Percentiles rank a stretch among this genome's conserved stretches.
These are phyloP conservation scores for Aspergillus sp. DNA, from an alignment of 2,329 filamentous ascomycete species.

Conservation along the genomic window DNA sequence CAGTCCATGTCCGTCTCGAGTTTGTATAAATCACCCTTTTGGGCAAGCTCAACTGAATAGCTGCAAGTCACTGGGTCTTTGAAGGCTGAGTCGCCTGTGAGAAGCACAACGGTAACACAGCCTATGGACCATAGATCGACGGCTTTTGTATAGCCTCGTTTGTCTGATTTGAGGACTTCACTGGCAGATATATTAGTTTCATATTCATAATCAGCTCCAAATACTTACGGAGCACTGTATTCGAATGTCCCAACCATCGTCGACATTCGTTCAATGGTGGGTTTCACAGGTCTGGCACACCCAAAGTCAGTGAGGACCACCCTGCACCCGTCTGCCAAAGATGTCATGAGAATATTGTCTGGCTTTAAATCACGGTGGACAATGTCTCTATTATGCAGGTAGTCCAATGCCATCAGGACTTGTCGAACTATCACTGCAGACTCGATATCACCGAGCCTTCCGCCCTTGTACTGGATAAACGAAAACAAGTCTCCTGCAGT, in stretches of 20 bases:
- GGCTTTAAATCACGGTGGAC: conserved; percentile 61
- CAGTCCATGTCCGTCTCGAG: conserved; percentile 43
- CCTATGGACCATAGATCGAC: conserved; percentile 63
- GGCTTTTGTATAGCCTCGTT: conserved; percentile 51
- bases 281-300: conserved; percentile 40
- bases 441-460: conserved; percentile 45
- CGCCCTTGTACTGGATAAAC: conserved; percentile 49
- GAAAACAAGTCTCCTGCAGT: conserved; percentile 59
- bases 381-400: conserved; percentile 52
- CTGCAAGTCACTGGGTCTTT: conserved; percentile 25
- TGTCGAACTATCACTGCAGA: conserved; percentile 53
- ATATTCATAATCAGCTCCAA: neutral
- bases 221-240: conserved; percentile 55
- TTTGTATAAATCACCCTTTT: conserved; percentile 37
- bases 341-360: conserved; percentile 59
- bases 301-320: conserved; percentile 60
- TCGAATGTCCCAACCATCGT: conserved; percentile 52
- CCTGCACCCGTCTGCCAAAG: conserved; percentile 45
- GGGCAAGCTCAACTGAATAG: conserved; percentile 25
- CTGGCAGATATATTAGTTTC: conserved; percentile 10
- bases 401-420: conserved; percentile 53
- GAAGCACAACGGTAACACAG: conserved; percentile 47
- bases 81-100: conserved; percentile 49
- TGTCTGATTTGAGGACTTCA: conserved; percentile 15
- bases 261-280: conserved; percentile 43